These are phyloP conservation scores for Hibiscus syriacus DNA, from an alignment of 345 rosid genomes.

Conservation along the genomic window DNA sequence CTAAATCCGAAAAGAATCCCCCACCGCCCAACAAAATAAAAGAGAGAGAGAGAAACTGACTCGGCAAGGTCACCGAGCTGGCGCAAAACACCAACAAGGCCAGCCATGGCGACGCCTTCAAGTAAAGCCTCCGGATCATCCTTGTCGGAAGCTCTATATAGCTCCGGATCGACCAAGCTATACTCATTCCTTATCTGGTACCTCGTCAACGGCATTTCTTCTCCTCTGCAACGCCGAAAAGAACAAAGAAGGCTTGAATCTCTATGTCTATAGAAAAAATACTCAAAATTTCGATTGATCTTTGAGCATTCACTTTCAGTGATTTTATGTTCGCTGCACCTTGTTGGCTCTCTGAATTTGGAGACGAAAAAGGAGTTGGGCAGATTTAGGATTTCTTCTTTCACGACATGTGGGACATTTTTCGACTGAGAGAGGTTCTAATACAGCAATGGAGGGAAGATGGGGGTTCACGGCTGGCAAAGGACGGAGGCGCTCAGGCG, in stretches of 20 bases:
- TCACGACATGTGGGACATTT: no score
- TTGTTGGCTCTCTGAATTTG: no score
- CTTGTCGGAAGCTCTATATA: conserved; percentile 67
- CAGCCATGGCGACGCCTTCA: conserved; percentile 98
- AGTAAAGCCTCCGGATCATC: conserved; percentile 97
- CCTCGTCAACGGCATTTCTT: conserved; percentile 84
- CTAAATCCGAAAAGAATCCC: not conserved
- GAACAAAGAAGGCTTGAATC: conserved; percentile 4
- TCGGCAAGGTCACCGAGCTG: conserved; percentile 99
- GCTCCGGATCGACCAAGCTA: conserved; percentile 91
- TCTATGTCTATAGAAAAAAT: not conserved
- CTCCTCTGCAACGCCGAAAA: not conserved
- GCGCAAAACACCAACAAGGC: conserved; percentile 91
- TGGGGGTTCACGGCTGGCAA: no score
- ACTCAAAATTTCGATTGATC: not conserved
- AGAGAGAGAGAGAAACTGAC: conserved; percentile 45
- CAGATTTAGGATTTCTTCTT: no score
- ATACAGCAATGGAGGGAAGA: no score
- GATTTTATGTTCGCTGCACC: not conserved
- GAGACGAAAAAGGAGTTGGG: no score
- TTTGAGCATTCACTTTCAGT: not conserved
- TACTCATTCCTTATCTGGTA: conserved; percentile 81
- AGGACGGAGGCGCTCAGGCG: no score
- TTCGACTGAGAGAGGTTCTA: no score
- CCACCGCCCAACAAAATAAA: not conserved